These are phyloP conservation scores for Staphylotrichum tortipilum DNA, from an alignment of 495 filamentous ascomycete genomes.

Conservation along the genomic window DNA sequence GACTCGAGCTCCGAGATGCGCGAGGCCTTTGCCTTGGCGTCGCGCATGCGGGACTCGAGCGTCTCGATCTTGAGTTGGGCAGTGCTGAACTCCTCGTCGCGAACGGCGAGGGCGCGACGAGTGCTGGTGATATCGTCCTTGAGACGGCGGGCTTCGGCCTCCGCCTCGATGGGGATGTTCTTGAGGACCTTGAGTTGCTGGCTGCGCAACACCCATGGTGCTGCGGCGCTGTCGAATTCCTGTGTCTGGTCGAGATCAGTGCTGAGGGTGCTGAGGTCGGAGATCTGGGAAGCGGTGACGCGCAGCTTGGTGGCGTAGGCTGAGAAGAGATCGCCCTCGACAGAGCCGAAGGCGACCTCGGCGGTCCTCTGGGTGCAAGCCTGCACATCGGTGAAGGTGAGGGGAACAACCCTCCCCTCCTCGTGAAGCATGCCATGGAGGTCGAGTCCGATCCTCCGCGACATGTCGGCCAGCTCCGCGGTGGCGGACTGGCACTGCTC, in stretches of 20 bases:
- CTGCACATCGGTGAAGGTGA: constrained; percentile 57
- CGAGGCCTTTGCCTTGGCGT: constrained; percentile 61
- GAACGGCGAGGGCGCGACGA: constrained; percentile 52
- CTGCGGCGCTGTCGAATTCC: constrained; percentile 66
- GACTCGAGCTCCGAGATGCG: constrained; percentile 57
- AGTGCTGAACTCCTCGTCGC: constrained; percentile 61
- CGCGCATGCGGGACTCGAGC: constrained; percentile 70
- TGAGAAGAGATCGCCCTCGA: constrained; percentile 55
- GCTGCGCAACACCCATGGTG: constrained; percentile 80
- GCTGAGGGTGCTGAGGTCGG: constrained; percentile 64
- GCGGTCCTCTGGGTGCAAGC: constrained; percentile 51
- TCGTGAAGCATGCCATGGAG: constrained; percentile 58
- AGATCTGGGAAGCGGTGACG: constrained; percentile 52
- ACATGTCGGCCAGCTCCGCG: constrained; percentile 57
- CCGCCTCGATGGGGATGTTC: constrained; percentile 66
- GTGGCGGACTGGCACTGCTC: constrained; percentile 54
- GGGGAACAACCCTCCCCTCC: constrained; percentile 61
- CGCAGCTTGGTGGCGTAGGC: constrained; percentile 60
- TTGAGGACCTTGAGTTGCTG: constrained; percentile 70
- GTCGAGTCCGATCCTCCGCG: constrained; percentile 57
- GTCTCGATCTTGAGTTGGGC: constrained; percentile 85
- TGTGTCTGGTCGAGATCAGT: constrained; percentile 68
- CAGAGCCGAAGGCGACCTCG: constrained; percentile 36
- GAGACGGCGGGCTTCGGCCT: constrained; percentile 66
- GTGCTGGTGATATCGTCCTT: constrained; percentile 64